A percentile compares a stretch with the other conserved stretches of the same genome.
phyloP scores from a whole-genome alignment of 331 rosid species.

The Acacia concinna region DNA sequence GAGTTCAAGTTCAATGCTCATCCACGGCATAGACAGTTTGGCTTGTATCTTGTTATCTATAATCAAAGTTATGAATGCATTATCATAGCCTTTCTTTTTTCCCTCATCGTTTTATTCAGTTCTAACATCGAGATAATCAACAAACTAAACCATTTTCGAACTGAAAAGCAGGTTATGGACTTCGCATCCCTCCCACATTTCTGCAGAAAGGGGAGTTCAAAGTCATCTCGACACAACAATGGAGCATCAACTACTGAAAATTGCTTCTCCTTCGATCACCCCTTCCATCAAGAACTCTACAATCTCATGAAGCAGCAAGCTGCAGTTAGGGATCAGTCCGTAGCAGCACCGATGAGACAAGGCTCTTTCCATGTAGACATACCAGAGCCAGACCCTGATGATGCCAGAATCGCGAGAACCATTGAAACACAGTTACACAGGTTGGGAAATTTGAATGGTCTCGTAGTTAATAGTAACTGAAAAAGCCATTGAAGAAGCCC shows the following conservation, averaged over 20 bases:
- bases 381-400: constrained; percentile 76
- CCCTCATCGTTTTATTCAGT: not conserved
- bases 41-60: not conserved
- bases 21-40: not conserved
- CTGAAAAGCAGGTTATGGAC: constrained; percentile 72
- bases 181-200: constrained; percentile 84
- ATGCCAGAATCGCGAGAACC: constrained; percentile 55
- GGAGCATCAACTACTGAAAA: constrained; percentile 42
- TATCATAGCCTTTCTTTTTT: too few relatives aligned
- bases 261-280: constrained; percentile 71
- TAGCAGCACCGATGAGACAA: constrained; percentile 53
- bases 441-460: constrained; percentile 58
- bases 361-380: constrained; percentile 77
- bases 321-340: constrained; percentile 33
- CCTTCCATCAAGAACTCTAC: constrained; percentile 83
- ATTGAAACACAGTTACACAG: constrained; percentile 73
- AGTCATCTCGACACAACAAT: constrained; percentile 54
- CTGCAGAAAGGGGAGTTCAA: constrained; percentile 69
- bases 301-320: constrained; percentile 59
- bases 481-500: not conserved
- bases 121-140: not conserved
- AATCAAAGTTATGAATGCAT: not conserved
- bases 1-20: not conserved
- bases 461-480: constrained; percentile 45
- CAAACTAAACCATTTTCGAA: constrained; percentile 21